These are phyloP conservation scores for Vicia villosa DNA, from an alignment of 306 rosid species.

Conservation along the genomic window DNA sequence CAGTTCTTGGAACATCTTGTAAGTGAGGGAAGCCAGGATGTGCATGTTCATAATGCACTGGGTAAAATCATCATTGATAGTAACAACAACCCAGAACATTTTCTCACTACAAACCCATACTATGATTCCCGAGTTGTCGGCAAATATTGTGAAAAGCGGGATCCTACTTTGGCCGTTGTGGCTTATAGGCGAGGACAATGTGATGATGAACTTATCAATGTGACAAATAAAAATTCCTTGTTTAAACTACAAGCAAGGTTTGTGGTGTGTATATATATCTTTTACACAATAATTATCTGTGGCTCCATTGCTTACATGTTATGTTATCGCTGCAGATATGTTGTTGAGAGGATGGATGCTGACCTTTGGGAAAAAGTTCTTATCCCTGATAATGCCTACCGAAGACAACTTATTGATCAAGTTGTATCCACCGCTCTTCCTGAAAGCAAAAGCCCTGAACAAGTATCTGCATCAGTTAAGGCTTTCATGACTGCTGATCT, in stretches of 20 bases:
- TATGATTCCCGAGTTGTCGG: conserved; percentile 99
- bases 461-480: conserved; percentile 98
- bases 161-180: conserved; percentile 97
- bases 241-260: conserved; percentile 99
- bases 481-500: conserved; percentile 99
- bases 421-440: conserved; percentile 99
- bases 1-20: conserved; percentile 99
- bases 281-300: conserved; percentile 4
- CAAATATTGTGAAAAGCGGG: conserved; percentile 98
- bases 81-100: conserved; percentile 97
- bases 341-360: conserved; percentile 97
- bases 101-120: conserved; percentile 97
- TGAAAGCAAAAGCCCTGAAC: conserved; percentile 99
- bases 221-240: conserved; percentile 92
- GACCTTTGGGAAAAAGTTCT: conserved; percentile 97
- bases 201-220: conserved; percentile 95
- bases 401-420: conserved; percentile 98
- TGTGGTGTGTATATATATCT: conserved; percentile 42
- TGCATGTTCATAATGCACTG: conserved; percentile 95
- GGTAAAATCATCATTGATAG: conserved; percentile 99
- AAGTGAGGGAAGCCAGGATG: conserved; percentile 99
- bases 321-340: conserved; percentile 65
- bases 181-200: conserved; percentile 97
- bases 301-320: conserved; percentile 32
- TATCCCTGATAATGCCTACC: conserved; percentile 77